Conservation (phyloP, 106 monocot species). For the Amphibolis antarctica region DNA sequence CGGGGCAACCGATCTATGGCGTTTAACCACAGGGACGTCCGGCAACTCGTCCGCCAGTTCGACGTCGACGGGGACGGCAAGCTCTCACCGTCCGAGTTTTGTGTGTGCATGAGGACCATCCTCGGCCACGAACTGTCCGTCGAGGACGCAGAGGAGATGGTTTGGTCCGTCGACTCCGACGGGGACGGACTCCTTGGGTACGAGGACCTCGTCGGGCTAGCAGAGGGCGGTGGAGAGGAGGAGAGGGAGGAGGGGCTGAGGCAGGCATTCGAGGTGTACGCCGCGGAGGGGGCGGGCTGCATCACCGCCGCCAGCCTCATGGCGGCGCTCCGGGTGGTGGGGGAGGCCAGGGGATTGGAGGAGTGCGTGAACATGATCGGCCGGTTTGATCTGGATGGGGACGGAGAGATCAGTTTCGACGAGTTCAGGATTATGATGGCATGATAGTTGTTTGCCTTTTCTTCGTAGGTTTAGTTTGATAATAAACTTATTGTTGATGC, state of each 20-base stretch:
- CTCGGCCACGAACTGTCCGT: conserved; percentile 14
- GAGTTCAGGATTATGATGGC: conserved; percentile 31
- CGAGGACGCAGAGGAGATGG: conserved; percentile 7
- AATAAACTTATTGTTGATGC: too few relatives aligned
- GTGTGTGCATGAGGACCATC: conserved; percentile 9
- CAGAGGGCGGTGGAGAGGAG: neutral
- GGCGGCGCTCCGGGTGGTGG: conserved; percentile 6
- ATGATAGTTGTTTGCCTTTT: conserved; percentile 9
- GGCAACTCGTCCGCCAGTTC: conserved; percentile 7
- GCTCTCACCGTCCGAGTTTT: conserved; percentile 28
- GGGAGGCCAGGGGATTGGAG: neutral
- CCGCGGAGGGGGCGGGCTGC: conserved; percentile 18
- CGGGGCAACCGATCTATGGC: neutral
- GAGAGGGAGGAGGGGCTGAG: conserved; percentile 10
- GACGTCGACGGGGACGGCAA: conserved; percentile 29
- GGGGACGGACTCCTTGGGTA: conserved; percentile 28
- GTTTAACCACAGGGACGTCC: neutral
- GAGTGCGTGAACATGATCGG: conserved; percentile 29
- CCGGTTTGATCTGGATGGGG: conserved; percentile 29
- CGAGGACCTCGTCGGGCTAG: conserved; percentile 23
- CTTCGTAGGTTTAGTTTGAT: too few relatives aligned
- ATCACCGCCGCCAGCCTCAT: conserved; percentile 16
- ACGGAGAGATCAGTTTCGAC: conserved; percentile 28
- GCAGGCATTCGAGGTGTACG: conserved; percentile 27
- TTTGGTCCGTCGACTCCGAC: conserved; percentile 13